Base-by-base conservation (phyloP, 208 protist genomes). In the Blastocrithidia nonstop region DNA sequence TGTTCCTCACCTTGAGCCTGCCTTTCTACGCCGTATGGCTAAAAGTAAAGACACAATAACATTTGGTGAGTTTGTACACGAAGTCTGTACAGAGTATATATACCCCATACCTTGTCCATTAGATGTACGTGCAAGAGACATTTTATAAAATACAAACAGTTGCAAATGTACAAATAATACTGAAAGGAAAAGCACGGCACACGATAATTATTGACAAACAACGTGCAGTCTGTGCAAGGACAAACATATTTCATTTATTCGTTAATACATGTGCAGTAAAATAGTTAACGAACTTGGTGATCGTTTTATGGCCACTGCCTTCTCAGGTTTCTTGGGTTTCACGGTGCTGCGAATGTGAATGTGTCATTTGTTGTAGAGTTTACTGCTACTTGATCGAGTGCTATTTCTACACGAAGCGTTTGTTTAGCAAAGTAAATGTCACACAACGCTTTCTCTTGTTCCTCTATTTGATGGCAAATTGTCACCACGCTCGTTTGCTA, bases 271-370 rank as follows among this genome's bases (percentile, higher is more conserved):
- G n/a, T n/a, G n/a, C n/a, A n/a, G n/a, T 15, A 26, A 23, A 8
- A 16, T 74, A 29, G 48, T 57, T 0, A 35, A 44, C 9, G 15
- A 61, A 42, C 61, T 88, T 27, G 57, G 38, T n/a, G 26, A 22
- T 4, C 4, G 23, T 20, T 72, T 71, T 23, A 56, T 63, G n/a
- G 8, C 19, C 21, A 19, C 39, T 7, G 57, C 82, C 56, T 93
- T 93, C 27, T 37, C 52, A 4, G 46, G 51, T 4, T 90, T 93
- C 53, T 41, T 93, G 2, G 79, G 72, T 3, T 41, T 90, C n/a
- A 88, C 71, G 4, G 66, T 93, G 22, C 57, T 93, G 27, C 72
- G 84, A 9, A 89, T 85, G 74, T 93, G 84, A 80, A 86, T 88
- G 71, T 87, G 74, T 45, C 84, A 89, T 54, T 52, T 90, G 11